A percentile compares a stretch with the other conserved stretches of the same genome.
Conservation (phyloP, 805 yeast species). For the Kuraishia hungarica region DNA sequence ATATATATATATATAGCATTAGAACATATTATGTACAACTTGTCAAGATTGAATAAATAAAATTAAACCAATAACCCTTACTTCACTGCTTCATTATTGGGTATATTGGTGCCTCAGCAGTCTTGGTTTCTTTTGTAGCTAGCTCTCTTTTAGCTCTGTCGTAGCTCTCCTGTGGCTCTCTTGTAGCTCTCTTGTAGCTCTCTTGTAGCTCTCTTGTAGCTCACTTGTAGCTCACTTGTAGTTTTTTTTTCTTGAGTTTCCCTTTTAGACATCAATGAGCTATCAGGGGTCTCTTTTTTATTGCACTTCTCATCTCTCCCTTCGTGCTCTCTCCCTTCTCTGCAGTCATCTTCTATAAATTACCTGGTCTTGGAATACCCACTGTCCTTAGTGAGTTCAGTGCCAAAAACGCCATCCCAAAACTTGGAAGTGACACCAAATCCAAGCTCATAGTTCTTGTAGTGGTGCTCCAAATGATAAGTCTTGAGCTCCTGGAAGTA, state of each 20-base stretch:
- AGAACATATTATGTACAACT: not conserved
- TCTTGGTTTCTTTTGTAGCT: too few relatives aligned
- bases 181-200: too few relatives aligned
- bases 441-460: conserved; percentile 93
- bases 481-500: conserved; percentile 75
- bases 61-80: not conserved
- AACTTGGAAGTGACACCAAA: conserved; percentile 92
- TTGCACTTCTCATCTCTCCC: too few relatives aligned
- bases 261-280: too few relatives aligned
- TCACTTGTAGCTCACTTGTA: too few relatives aligned
- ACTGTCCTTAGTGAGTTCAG: conserved; percentile 48
- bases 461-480: conserved; percentile 94
- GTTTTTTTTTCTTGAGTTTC: too few relatives aligned
- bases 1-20: not conserved
- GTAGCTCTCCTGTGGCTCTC: too few relatives aligned
- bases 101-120: not conserved
- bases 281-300: too few relatives aligned
- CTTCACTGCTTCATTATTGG: not conserved
- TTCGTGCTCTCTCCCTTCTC: too few relatives aligned
- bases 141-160: too few relatives aligned
- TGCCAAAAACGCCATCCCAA: conserved; percentile 91
- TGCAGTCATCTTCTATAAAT: not conserved
- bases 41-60: not conserved
- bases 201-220: too few relatives aligned
- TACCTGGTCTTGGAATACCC: conserved; percentile 30